Base-by-base conservation (phyloP, 2,329 filamentous ascomycete species). In the Ophiocordyceps camponoti-floridani region DNA sequence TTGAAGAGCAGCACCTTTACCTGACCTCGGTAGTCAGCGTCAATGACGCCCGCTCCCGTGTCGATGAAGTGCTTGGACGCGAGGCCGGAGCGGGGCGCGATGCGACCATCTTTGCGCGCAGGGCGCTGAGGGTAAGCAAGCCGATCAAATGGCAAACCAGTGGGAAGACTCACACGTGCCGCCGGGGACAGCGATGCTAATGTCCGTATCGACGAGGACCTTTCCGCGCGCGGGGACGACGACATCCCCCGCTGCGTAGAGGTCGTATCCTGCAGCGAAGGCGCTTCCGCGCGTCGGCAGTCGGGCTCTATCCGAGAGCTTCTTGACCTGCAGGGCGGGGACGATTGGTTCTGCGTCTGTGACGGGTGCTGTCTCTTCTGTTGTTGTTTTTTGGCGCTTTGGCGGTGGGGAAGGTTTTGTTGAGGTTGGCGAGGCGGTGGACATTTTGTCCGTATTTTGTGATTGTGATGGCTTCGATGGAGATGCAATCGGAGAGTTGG, bases 1-100 rank as follows among this genome's bases (percentile, higher is more conserved):
- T 98, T 98, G 64, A 96, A 96, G 44, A 98, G 75, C 52, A 98
- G 72, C 26, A 98, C 83, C 70, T 93, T 94, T 56, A 98, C 82
- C 53, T 84, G 84, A 18, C 91, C 91, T 33, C 91, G 77, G 69
- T 98, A 98, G 64, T 98, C 91, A 31, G 89, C 88, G 62, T 98
- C 91, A 55, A 98, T 96, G 51, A 98, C 91, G 45, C 91, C 91
- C 0, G 91, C 91, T 49, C 93, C 87, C 0, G 84, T 91, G 62
- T 95, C 87, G 60, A 98, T 96, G 65, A 88, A 91, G 67, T 96
- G 79, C 69, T 98, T 98, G 48, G 79, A 72, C 2, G 89, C 89
- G 33, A 94, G 79, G 42, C 87, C 87, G n/a, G 84, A 91, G 51
- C 88, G 83, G 10, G 88, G 88, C 3, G 88, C 88, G 45, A 94